A percentile compares a stretch with the other conserved stretches of the same genome.
These are phyloP conservation scores for Sugiyamaella lignohabitans DNA, from an alignment of 805 yeast genomes.

Conservation along the genomic window DNA sequence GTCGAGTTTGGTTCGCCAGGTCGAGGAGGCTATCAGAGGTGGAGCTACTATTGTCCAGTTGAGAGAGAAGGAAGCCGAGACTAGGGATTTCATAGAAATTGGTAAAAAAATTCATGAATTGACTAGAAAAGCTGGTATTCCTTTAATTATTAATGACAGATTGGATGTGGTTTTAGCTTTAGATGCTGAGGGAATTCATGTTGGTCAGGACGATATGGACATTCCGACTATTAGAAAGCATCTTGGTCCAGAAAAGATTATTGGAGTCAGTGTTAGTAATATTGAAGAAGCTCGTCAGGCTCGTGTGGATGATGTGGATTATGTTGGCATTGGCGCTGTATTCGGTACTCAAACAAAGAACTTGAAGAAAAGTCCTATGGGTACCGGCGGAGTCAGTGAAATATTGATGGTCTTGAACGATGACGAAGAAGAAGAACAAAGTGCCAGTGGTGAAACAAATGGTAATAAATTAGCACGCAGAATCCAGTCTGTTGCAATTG, in stretches of 20 bases:
- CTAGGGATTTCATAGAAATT: slow-evolving; percentile 56
- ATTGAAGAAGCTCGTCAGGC: slow-evolving; percentile 51
- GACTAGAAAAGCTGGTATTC: slow-evolving; percentile 55
- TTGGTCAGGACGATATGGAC: slow-evolving; percentile 85
- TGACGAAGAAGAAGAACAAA: background rate
- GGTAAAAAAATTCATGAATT: slow-evolving; percentile 57
- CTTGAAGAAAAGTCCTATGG: slow-evolving; percentile 52
- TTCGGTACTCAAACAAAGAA: slow-evolving; percentile 70
- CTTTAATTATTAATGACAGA: slow-evolving; percentile 79
- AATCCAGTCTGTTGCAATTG: slow-evolving; percentile 67
- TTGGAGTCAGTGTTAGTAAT: slow-evolving; percentile 71
- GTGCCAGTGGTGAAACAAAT: slow-evolving; percentile 9
- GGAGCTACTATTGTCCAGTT: slow-evolving; percentile 82
- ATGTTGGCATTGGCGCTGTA: slow-evolving; percentile 79
- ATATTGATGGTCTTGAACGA: slow-evolving; percentile 42
- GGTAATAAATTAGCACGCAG: slow-evolving; percentile 25
- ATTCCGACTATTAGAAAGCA: slow-evolving; percentile 46
- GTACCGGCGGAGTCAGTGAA: slow-evolving; percentile 57
- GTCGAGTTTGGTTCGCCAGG: slow-evolving; percentile 49
- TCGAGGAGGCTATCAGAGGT: slow-evolving; percentile 52
- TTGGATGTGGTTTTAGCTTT: slow-evolving; percentile 85
- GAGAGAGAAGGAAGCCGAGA: slow-evolving; percentile 69
- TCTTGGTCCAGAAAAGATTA: slow-evolving; percentile 65
- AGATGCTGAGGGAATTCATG: slow-evolving; percentile 87
- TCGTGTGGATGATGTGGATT: slow-evolving; percentile 53